Evolutionary conservation across 148 eudicot species (phyloP), one percentile per base, ranked within the genome.

Genomic region (Fagopyrum tataricum): DNA sequence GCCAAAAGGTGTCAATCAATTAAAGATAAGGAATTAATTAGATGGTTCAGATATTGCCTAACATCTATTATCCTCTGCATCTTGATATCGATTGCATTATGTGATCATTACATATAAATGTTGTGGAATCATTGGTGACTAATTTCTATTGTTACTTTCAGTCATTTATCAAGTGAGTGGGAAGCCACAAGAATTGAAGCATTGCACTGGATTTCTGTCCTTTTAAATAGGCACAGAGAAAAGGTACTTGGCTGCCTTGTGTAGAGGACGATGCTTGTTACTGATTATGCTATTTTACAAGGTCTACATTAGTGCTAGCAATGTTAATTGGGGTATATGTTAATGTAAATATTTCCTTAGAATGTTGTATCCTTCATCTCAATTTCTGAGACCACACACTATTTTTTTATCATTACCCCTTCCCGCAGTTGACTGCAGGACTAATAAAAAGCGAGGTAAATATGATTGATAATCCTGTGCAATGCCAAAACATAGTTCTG

Each of bases 101-200:
- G 24, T 43, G 56, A 26, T 72, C 44, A 31, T 20, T 12, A 39
- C 17, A 23, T 23, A 59, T 59, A 9, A 59, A 6, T 13, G 56
- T 12, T 47, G 6, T 31, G 15, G 44, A 72, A 43, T 68, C 39
- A 20, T 53, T 71, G 44, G 42, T 70, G 58, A 69, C 70, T 74
- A 39, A 59, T 44, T 48, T 64, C 11, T 71, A 72, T 55, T 80
- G 55, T 44, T 44, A 74, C 73, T 84, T 46, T 71, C 89, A 95
- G 99, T 72, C 96, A 92, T 85, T 81, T 95, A 77, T 87, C 97
- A 52, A 92, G 88, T 84, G 99, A 91, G 76, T 92, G 96, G 97
- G 99, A 95, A 84, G 97, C 94, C 72, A 90, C 99, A 62, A 91
- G 99, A 51, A 89, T 92, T 47, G 99, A 96, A 83, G 90, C 99